Percentiles rank a stretch among this genome's conserved stretches.
Conservation (phyloP, 1,139 yeast species). For the Yamadazyma dendronema region DNA sequence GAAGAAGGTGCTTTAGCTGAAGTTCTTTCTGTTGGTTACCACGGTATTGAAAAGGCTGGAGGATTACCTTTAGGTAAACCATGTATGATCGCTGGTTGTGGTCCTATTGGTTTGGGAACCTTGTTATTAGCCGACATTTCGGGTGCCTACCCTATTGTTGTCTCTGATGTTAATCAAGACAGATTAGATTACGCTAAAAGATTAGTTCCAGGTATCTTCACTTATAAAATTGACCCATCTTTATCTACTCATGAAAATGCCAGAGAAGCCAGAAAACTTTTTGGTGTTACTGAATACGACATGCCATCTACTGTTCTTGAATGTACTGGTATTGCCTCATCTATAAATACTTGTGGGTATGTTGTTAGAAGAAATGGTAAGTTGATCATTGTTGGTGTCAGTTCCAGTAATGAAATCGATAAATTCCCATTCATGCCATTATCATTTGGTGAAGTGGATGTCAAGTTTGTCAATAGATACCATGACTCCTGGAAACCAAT, state of each 20-base stretch:
- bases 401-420: conserved; percentile 66
- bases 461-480: conserved; percentile 58
- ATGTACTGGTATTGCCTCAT: conserved; percentile 33
- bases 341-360: conserved; percentile 69
- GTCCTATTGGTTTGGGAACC: conserved; percentile 86
- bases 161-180: conserved; percentile 61
- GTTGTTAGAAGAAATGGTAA: conserved; percentile 23
- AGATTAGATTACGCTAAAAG: conserved; percentile 59
- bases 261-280: conserved; percentile 33
- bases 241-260: conserved; percentile 37
- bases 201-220: conserved; percentile 56
- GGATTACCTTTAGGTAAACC: conserved; percentile 68
- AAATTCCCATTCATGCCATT: conserved; percentile 69
- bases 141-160: conserved; percentile 71
- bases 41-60: conserved; percentile 35
- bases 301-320: conserved; percentile 55
- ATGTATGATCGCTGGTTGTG: conserved; percentile 84
- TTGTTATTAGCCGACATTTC: conserved; percentile 79
- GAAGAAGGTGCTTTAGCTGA: conserved; percentile 36
- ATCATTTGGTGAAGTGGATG: conserved; percentile 64
- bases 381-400: conserved; percentile 36
- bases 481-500: conserved; percentile 56
- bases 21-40: conserved; percentile 32
- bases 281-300: conserved; percentile 30
- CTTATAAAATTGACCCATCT: conserved; percentile 37